Percentiles rank a stretch among this genome's conserved stretches.
phyloP scores from a whole-genome alignment of 176 grass and related monocot genomes.

The Elymus sibiricus region DNA sequence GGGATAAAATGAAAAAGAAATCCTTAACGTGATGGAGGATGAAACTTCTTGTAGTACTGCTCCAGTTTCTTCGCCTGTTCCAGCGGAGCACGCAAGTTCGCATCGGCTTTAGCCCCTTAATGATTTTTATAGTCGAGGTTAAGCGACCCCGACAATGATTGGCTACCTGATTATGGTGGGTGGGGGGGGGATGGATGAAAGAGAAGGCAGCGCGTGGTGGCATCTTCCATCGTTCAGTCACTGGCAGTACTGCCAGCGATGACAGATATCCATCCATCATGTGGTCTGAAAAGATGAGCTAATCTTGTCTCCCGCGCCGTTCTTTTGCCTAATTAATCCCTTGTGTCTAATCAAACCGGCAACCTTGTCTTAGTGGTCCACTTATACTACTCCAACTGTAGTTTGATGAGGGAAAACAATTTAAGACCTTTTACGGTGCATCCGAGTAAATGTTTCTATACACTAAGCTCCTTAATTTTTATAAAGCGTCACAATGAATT shows the following conservation, averaged over 20 bases:
- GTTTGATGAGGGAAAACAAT: no score
- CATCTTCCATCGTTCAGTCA: not conserved
- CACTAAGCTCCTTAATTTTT: no score
- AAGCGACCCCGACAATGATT: constrained; percentile 17
- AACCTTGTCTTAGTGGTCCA: not conserved
- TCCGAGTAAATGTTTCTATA: no score
- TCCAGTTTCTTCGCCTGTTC: not conserved
- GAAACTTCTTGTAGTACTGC: not conserved
- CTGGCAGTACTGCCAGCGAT: not conserved
- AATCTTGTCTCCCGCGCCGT: constrained; percentile 2
- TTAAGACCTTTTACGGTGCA: no score
- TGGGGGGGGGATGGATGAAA: not conserved
- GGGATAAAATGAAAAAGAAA: not conserved
- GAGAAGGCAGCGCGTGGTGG: not conserved
- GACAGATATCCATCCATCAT: not conserved
- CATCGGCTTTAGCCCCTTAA: not conserved
- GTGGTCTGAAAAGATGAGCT: constrained; percentile 25
- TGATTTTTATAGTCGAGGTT: not conserved
- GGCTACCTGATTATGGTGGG: constrained; percentile 22
- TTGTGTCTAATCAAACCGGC: not conserved
- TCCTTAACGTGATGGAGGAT: not conserved
- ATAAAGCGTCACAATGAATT: no score
- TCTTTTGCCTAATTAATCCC: constrained; percentile 12
- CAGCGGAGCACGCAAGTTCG: not conserved
- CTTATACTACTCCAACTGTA: not conserved